These are phyloP conservation scores for Tricholoma sp. DNA, from an alignment of 768 basidiomycete genomes.

Conservation along the genomic window DNA sequence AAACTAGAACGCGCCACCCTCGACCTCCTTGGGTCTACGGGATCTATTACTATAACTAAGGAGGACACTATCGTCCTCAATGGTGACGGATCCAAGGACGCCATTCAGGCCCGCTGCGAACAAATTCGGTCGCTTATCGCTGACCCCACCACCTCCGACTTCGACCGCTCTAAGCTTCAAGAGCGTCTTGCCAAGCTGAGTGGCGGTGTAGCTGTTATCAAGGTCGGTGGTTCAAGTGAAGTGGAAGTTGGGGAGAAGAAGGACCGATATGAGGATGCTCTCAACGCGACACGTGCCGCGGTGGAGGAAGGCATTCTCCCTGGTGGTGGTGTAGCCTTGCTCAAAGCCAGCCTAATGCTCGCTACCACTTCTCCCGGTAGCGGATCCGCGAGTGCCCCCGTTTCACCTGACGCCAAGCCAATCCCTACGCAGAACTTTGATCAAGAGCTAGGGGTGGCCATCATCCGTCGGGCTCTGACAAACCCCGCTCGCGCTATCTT, in stretches of 20 bases:
- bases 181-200: constrained; percentile 95
- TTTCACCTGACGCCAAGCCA: constrained; percentile 54
- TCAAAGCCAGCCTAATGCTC: constrained; percentile 78
- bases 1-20: constrained; percentile 89
- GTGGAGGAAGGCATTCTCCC: constrained; percentile 99
- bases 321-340: constrained; percentile 90
- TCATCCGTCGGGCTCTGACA: constrained; percentile 83
- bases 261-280: constrained; percentile 94
- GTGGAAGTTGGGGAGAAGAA: constrained; percentile 99
- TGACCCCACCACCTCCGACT: constrained; percentile 86
- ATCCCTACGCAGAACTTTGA: constrained; percentile 91
- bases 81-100: constrained; percentile 86
- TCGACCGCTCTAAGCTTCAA: constrained; percentile 91
- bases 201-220: constrained; percentile 98
- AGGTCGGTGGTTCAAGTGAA: constrained; percentile 89
- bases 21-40: constrained; percentile 88
- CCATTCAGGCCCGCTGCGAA: constrained; percentile 91
- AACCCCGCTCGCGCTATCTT: constrained; percentile 86
- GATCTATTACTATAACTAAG: constrained; percentile 92
- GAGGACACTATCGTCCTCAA: constrained; percentile 97
- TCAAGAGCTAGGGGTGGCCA: constrained; percentile 92
- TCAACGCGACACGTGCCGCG: constrained; percentile 97
- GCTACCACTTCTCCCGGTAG: constrained; percentile 47
- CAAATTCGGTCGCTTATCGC: constrained; percentile 83
- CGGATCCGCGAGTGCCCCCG: constrained; percentile 43